Percentiles rank a stretch among this genome's conserved stretches.
phyloP scores from a whole-genome alignment of 106 monocot species.

The Gastrodia elata region DNA sequence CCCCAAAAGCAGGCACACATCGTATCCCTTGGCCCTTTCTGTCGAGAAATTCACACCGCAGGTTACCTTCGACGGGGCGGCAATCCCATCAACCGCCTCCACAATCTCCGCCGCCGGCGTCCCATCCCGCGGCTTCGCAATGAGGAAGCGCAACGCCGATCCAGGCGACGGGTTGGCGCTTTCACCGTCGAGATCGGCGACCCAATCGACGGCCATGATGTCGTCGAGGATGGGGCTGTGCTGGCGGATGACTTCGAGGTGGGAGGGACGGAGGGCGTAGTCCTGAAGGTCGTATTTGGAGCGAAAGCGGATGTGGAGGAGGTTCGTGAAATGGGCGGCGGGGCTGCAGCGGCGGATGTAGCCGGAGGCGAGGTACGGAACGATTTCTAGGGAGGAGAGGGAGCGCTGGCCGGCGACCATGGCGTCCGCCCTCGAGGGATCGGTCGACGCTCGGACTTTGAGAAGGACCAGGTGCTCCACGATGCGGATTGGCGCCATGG shows the following conservation, averaged over 20 bases:
- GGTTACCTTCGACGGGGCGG: slow-evolving; percentile 21
- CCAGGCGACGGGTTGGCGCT: slow-evolving; percentile 8
- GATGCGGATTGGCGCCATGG: slow-evolving; percentile 6
- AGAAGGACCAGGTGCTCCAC: slow-evolving; percentile 78
- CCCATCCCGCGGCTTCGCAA: slow-evolving; percentile 48
- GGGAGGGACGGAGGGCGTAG: slow-evolving; percentile 47
- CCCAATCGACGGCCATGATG: slow-evolving; percentile 69
- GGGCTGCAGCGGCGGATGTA: slow-evolving; percentile 33
- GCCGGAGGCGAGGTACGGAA: slow-evolving; percentile 42
- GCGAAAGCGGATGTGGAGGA: slow-evolving; percentile 70
- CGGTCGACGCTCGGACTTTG: slow-evolving; percentile 37
- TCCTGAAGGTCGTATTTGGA: slow-evolving; percentile 47
- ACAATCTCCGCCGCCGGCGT: slow-evolving; percentile 11
- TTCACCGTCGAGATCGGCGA: slow-evolving; percentile 17
- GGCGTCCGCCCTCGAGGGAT: slow-evolving; percentile 27
- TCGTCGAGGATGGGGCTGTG: slow-evolving; percentile 47
- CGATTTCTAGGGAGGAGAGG: slow-evolving; percentile 39
- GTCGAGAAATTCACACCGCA: slow-evolving; percentile 75
- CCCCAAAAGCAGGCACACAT: slow-evolving; percentile 37
- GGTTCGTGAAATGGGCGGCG: slow-evolving; percentile 37
- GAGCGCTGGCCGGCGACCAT: slow-evolving; percentile 49
- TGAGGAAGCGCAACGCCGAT: slow-evolving; percentile 42
- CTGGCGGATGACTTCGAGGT: slow-evolving; percentile 42
- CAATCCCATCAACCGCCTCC: slow-evolving; percentile 9
- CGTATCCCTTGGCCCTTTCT: slow-evolving; percentile 64